Evolutionary conservation across 805 yeast species (phyloP).

Genomic region (Candida peoriensis): DNA sequence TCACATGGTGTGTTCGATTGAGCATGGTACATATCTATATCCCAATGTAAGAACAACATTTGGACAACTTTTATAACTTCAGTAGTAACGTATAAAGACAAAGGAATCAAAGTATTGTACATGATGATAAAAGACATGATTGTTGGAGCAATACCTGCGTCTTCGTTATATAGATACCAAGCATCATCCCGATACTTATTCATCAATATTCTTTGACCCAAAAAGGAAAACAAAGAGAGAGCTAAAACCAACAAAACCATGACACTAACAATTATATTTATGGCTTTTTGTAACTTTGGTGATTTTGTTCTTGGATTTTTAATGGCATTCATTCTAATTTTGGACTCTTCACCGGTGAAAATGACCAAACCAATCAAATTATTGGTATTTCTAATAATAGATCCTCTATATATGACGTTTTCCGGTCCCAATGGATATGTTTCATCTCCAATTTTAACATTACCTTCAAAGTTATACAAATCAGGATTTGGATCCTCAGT

Average conservation of each 20-base stretch:
- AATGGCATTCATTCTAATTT: slow-evolving; percentile 91
- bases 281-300: slow-evolving; percentile 80
- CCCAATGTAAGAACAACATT: slow-evolving; percentile 75
- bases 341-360: slow-evolving; percentile 94
- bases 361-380: slow-evolving; percentile 73
- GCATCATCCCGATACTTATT: slow-evolving; percentile 34
- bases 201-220: slow-evolving; percentile 63
- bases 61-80: slow-evolving; percentile 92
- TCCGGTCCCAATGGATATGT: slow-evolving; percentile 67
- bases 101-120: slow-evolving; percentile 94
- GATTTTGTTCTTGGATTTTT: slow-evolving; percentile 88
- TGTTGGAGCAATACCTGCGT: slow-evolving; percentile 83
- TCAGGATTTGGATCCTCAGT: slow-evolving; percentile 92
- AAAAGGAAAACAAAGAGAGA: slow-evolving; percentile 73
- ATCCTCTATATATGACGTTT: slow-evolving; percentile 87
- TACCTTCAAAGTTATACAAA: slow-evolving; percentile 88
- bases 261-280: slow-evolving; percentile 77
- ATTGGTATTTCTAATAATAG: slow-evolving; percentile 79
- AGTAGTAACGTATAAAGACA: slow-evolving; percentile 93
- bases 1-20: slow-evolving; percentile 88
- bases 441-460: slow-evolving; percentile 36
- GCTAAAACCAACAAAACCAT: slow-evolving; percentile 81
- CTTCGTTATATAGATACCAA: slow-evolving; percentile 74
- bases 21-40: slow-evolving; percentile 89
- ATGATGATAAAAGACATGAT: slow-evolving; percentile 95